Percentiles rank a stretch among this genome's conserved stretches.
Conservation (phyloP, 2,329 filamentous ascomycete genomes). For the Gaeumannomyces tritici region DNA sequence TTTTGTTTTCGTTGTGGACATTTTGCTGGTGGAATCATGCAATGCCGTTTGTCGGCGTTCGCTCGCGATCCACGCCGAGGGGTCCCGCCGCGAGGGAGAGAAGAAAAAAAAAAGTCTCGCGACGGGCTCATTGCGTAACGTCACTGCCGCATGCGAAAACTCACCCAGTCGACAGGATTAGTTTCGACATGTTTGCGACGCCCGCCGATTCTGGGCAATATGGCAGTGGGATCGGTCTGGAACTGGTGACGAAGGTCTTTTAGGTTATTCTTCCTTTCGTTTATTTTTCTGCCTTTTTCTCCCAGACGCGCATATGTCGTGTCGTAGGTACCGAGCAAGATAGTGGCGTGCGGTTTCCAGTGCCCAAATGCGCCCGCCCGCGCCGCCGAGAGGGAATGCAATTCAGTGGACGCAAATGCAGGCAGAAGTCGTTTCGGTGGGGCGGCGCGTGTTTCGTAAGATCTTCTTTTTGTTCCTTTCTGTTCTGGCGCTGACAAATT, state of each 20-base stretch:
- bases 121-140: not conserved
- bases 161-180: slow-evolving; percentile 80
- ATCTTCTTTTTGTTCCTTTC: not conserved
- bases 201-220: not conserved
- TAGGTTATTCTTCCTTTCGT: not conserved
- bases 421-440: not conserved
- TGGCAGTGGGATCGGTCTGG: not conserved
- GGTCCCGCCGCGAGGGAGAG: not conserved
- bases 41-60: not conserved
- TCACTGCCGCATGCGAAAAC: slow-evolving; percentile 18
- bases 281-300: not conserved
- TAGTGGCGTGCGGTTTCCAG: not conserved
- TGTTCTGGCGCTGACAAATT: not conserved
- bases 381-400: not conserved
- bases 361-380: too few species aligned
- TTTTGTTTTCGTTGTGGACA: not conserved
- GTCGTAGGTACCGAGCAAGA: not conserved
- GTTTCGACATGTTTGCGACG: slow-evolving; percentile 50
- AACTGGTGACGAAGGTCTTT: not conserved
- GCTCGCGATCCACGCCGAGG: too few species aligned
- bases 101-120: not conserved
- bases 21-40: not conserved
- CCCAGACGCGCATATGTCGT: not conserved
- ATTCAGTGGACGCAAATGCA: not conserved
- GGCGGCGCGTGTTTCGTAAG: not conserved